These are phyloP conservation scores for slime mould (Dictyostelium discoideum) DNA, from an alignment of 78 protist genomes.

Conservation along the genomic window DNA sequence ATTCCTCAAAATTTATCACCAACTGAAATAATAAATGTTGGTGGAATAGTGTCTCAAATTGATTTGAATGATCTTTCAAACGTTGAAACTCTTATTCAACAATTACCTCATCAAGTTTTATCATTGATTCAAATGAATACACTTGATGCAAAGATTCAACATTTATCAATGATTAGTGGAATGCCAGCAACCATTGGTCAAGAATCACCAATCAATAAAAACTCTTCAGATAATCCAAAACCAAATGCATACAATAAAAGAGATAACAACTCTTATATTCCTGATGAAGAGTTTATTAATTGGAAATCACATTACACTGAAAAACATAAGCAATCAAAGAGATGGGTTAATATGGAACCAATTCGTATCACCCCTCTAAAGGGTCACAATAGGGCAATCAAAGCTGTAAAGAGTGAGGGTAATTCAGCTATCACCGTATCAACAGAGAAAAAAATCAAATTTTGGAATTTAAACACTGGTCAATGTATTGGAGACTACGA, in stretches of 20 bases:
- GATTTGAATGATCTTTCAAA: neutral
- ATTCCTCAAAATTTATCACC: neutral
- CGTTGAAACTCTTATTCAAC: neutral
- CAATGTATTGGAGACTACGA: constrained; percentile 21
- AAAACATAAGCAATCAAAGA: neutral
- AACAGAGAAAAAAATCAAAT: neutral
- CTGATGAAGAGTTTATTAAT: constrained; percentile 3
- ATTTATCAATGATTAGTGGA: neutral
- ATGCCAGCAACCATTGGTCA: neutral
- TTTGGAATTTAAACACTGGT: constrained; percentile 71
- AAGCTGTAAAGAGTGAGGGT: constrained; percentile 14
- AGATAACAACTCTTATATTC: neutral
- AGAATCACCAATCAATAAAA: neutral
- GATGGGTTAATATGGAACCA: constrained; percentile 43
- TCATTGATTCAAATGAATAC: neutral
- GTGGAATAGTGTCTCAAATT: neutral
- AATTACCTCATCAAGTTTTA: neutral
- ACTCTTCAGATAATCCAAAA: neutral
- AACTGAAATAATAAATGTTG: neutral
- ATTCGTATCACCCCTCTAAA: neutral
- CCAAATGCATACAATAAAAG: neutral
- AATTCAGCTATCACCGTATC: constrained; percentile 43
- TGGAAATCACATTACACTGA: constrained; percentile 26
- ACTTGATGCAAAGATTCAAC: neutral
- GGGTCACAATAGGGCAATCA: constrained; percentile 17